Evolutionary conservation across 257 asterid genomes (phyloP).

Genomic region (Lithospermum erythrorhizon): DNA sequence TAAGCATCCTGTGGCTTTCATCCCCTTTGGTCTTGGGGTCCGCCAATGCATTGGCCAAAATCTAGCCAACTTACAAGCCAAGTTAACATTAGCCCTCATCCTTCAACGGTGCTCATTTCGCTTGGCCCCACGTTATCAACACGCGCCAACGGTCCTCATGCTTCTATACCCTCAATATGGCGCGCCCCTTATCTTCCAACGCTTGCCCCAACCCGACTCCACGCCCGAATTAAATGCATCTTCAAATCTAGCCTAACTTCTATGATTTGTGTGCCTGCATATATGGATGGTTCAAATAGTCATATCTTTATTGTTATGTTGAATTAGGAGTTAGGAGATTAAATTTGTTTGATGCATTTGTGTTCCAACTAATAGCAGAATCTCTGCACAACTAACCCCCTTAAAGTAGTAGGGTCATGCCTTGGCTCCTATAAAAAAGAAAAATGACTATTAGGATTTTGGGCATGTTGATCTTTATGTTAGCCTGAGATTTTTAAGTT

Average conservation of each 20-base stretch:
- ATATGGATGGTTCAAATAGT: slow-evolving; percentile 2
- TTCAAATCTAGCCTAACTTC: slow-evolving; percentile 1
- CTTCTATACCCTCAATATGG: slow-evolving; percentile 36
- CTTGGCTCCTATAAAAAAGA: slow-evolving; percentile 5
- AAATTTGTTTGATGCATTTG: slow-evolving; percentile 4
- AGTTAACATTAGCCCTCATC: slow-evolving; percentile 28
- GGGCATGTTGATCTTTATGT: slow-evolving; percentile 9
- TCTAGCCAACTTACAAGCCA: slow-evolving; percentile 29
- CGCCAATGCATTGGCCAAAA: slow-evolving; percentile 40
- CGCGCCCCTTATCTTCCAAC: slow-evolving; percentile 29
- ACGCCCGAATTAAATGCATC: background rate
- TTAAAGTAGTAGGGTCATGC: slow-evolving; percentile 9
- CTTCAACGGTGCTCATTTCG: slow-evolving; percentile 23
- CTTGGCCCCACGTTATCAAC: slow-evolving; percentile 30
- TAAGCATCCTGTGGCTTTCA: slow-evolving; percentile 27
- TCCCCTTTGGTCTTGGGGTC: slow-evolving; percentile 40
- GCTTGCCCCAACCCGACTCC: slow-evolving; percentile 11
- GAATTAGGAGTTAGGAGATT: slow-evolving; percentile 12
- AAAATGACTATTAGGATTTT: slow-evolving; percentile 10
- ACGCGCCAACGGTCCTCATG: slow-evolving; percentile 40
- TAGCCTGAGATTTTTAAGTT: slow-evolving; percentile 13
- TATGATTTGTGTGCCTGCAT: slow-evolving; percentile 15
- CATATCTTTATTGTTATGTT: slow-evolving; percentile 2
- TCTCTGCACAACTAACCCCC: background rate
- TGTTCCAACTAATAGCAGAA: background rate